Evolutionary conservation across 306 rosid species (phyloP).

Genomic region (Dalbergia cochinchinensis): DNA sequence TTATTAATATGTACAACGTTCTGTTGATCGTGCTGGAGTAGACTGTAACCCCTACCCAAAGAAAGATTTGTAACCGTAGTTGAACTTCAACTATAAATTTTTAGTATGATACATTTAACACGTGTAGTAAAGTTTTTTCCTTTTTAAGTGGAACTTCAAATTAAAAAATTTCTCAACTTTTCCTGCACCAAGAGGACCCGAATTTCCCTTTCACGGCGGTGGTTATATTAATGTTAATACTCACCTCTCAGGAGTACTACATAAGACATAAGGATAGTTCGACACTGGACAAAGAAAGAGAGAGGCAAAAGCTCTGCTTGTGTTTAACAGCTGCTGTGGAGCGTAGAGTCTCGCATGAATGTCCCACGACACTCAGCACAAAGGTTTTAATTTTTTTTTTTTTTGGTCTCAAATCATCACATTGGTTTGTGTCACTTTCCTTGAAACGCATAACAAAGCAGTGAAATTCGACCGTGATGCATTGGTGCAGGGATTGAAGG

Average conservation of each 20-base stretch:
- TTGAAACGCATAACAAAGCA: neutral
- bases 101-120: too few relatives aligned
- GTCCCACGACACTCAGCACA: neutral
- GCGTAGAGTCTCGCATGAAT: constrained; percentile 66
- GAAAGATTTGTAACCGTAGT: too few relatives aligned
- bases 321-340: constrained; percentile 75
- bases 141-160: too few relatives aligned
- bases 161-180: too few relatives aligned
- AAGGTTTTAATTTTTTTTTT: neutral
- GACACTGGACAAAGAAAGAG: constrained; percentile 55
- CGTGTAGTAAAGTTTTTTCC: too few relatives aligned
- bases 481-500: constrained; percentile 57
- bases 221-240: too few relatives aligned
- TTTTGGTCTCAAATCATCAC: neutral
- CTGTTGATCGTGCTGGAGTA: too few relatives aligned
- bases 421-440: neutral
- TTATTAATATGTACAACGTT: too few relatives aligned
- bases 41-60: too few relatives aligned
- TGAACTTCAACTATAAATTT: too few relatives aligned
- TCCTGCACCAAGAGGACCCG: too few relatives aligned
- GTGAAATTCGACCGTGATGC: neutral
- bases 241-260: constrained; percentile 65
- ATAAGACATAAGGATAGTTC: constrained; percentile 54
- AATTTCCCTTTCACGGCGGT: too few relatives aligned
- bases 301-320: constrained; percentile 56